A percentile compares a stretch with the other conserved stretches of the same genome.
Conservation (phyloP, 2,329 filamentous ascomycete species). For the Colletotrichum eremochloae region DNA sequence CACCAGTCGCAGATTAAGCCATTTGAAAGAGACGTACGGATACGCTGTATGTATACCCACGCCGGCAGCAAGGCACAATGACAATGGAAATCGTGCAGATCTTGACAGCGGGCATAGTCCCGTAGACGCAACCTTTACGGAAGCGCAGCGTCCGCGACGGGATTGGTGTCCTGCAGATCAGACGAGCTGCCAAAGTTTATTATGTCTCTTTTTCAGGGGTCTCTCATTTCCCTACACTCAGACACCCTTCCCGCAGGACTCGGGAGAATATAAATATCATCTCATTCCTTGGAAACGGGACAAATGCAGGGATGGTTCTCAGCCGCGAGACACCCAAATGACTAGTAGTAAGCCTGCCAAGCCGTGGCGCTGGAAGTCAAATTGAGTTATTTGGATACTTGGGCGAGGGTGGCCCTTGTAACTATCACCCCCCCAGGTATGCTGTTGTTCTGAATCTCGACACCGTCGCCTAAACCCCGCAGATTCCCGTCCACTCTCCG, state of each 20-base stretch:
- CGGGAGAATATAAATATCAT: too few species aligned
- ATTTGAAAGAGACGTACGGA: not conserved
- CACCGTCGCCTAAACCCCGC: conserved; percentile 9
- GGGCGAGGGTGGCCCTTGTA: not conserved
- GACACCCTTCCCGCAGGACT: not conserved
- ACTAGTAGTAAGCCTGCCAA: not conserved
- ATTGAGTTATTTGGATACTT: not conserved
- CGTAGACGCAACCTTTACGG: conserved; percentile 7
- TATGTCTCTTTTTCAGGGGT: not conserved
- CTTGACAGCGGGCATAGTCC: not conserved
- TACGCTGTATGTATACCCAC: too few species aligned
- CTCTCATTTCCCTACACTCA: conserved; percentile 1
- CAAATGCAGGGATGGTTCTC: conserved; percentile 18
- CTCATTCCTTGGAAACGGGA: not conserved
- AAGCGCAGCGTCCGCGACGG: conserved; percentile 19
- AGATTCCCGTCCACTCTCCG: not conserved
- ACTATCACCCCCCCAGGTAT: not conserved
- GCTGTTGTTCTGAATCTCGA: not conserved
- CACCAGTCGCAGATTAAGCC: too few species aligned
- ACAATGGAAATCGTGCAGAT: not conserved
- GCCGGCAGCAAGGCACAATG: not conserved
- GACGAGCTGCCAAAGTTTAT: not conserved
- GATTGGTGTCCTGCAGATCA: conserved; percentile 3
- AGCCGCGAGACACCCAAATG: not conserved
- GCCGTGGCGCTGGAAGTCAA: conserved; percentile 16